Evolutionary conservation across 345 rosid species (phyloP).

Genomic region (Citropsis articulata): DNA sequence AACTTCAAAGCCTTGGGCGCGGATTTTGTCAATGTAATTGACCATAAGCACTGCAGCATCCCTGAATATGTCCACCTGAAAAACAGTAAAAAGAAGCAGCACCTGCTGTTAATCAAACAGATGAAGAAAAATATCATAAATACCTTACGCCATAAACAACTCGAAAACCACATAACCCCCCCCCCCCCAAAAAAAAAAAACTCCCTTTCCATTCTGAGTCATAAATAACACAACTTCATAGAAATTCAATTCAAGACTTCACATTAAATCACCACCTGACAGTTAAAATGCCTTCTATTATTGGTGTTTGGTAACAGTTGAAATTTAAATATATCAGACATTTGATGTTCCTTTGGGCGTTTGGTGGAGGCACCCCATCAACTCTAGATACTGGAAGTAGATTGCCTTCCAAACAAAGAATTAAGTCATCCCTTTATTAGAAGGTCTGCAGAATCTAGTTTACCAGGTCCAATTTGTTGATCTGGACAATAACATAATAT

Average conservation of each 20-base stretch:
- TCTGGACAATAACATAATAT: neutral
- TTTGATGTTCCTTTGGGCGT: neutral
- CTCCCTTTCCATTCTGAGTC: too few relatives aligned
- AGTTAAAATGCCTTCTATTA: neutral
- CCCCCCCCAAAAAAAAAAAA: too few relatives aligned
- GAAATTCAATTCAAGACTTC: neutral
- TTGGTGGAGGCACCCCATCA: neutral
- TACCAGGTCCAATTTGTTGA: neutral
- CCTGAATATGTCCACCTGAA: slow-evolving; percentile 91
- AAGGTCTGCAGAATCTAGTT: neutral
- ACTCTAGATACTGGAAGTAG: neutral
- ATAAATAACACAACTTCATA: neutral
- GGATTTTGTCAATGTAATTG: slow-evolving; percentile 78
- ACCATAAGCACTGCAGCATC: slow-evolving; percentile 95
- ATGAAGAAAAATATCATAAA: slow-evolving; percentile 10
- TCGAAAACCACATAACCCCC: too few relatives aligned
- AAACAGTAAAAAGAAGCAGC: slow-evolving; percentile 8
- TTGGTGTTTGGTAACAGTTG: neutral
- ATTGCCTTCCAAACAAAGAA: neutral
- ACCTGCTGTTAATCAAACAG: neutral
- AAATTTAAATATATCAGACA: neutral
- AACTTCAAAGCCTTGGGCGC: slow-evolving; percentile 88
- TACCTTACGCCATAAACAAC: neutral
- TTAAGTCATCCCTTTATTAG: neutral
- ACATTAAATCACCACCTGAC: neutral